A percentile compares a stretch with the other conserved stretches of the same genome.
Conservation (phyloP, 2,329 filamentous ascomycete species). For the Colletotrichum siamense region DNA sequence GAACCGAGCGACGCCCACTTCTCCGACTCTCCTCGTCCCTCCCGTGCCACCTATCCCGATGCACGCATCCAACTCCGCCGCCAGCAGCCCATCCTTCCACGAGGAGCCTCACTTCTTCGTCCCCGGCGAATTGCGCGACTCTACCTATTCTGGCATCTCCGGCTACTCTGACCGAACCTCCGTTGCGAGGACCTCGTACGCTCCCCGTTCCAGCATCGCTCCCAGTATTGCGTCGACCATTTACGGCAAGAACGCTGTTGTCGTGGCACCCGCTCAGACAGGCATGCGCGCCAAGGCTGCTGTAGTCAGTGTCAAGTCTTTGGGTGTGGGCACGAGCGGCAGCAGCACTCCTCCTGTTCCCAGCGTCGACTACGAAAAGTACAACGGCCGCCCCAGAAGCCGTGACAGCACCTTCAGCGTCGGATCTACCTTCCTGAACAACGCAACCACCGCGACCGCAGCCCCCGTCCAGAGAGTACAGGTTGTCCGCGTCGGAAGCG, state of each 20-base stretch:
- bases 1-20: conserved; percentile 86
- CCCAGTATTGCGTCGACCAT: conserved; percentile 90
- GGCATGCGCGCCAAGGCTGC: conserved; percentile 88
- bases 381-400: conserved; percentile 58
- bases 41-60: conserved; percentile 91
- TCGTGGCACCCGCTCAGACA: conserved; percentile 83
- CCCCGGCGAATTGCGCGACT: conserved; percentile 87
- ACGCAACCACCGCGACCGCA: conserved; percentile 62
- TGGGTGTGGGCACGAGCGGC: conserved; percentile 57
- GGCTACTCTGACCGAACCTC: conserved; percentile 67
- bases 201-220: conserved; percentile 76
- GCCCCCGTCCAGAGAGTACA: conserved; percentile 60
- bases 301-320: conserved; percentile 88
- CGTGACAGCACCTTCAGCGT: conserved; percentile 68
- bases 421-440: conserved; percentile 72
- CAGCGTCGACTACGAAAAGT: conserved; percentile 69
- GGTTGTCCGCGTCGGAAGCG: conserved; percentile 63
- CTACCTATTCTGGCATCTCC: conserved; percentile 83
- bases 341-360: conserved; percentile 75
- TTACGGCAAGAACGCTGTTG: conserved; percentile 88
- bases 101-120: conserved; percentile 93
- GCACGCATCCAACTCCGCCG: conserved; percentile 56
- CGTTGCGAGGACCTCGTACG: conserved; percentile 63
- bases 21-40: conserved; percentile 81
- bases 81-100: conserved; percentile 60